These are phyloP conservation scores for Cryptosporidium meleagridis DNA, from an alignment of 169 alveolate genomes.

Conservation along the genomic window DNA sequence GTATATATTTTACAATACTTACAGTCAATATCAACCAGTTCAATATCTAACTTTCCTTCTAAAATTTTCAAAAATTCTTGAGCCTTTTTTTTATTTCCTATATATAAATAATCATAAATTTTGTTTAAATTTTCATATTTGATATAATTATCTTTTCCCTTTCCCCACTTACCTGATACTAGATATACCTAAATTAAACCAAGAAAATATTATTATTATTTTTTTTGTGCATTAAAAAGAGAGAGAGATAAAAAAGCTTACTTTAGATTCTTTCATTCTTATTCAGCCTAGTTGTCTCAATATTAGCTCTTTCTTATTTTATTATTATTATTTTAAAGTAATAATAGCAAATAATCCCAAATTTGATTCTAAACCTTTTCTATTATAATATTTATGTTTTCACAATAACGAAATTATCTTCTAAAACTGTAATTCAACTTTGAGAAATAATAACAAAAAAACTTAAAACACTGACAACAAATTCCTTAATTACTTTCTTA, in stretches of 20 bases:
- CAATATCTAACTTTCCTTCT: background rate
- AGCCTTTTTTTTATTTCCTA: constrained; percentile 31
- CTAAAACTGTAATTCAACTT: too few species aligned
- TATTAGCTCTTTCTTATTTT: background rate
- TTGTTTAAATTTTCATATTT: too few species aligned
- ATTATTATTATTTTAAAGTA: background rate
- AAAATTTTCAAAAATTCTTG: constrained; percentile 36
- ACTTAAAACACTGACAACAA: too few species aligned
- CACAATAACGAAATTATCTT: too few species aligned
- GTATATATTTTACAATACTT: background rate
- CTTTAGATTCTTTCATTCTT: background rate
- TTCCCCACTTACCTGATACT: constrained; percentile 22
- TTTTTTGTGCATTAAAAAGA: too few species aligned
- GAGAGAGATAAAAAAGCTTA: background rate
- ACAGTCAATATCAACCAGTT: constrained; percentile 30
- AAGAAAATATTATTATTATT: background rate
- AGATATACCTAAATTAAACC: constrained; percentile 1
- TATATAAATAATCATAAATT: background rate
- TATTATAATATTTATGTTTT: too few species aligned
- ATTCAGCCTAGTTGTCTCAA: background rate
- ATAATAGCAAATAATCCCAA: too few species aligned
- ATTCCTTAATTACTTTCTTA: too few species aligned
- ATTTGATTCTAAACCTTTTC: too few species aligned
- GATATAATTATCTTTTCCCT: background rate
- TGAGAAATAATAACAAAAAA: too few species aligned